Conservation (phyloP, 2,329 filamentous ascomycete species). For the Colletotrichum sp. region DNA sequence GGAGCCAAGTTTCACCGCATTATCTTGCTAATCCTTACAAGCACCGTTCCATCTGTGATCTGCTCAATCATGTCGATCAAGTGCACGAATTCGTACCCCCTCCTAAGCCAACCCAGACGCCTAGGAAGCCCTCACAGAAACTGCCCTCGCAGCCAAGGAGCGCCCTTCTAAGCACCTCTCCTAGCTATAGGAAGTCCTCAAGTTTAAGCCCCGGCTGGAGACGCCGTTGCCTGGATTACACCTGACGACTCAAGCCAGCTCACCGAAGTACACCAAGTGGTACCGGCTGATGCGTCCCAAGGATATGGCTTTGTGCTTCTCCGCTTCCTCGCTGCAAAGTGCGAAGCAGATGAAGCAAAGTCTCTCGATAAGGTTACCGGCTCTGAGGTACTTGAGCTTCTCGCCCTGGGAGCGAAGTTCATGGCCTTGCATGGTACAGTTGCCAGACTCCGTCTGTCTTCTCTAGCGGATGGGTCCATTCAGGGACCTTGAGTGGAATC, state of each 20-base stretch:
- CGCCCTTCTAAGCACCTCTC: not conserved
- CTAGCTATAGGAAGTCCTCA: not conserved
- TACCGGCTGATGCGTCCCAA: not conserved
- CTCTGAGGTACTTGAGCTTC: not conserved
- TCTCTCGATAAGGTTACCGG: not conserved
- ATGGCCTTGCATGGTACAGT: not conserved
- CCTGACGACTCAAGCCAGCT: not conserved
- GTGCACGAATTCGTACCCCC: not conserved
- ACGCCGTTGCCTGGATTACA: not conserved
- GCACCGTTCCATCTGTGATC: not conserved
- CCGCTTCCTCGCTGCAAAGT: fast-evolving
- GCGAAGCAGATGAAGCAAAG: not conserved
- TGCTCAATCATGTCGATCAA: not conserved
- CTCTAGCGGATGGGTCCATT: fast-evolving
- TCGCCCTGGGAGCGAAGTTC: not conserved
- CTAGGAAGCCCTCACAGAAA: not conserved
- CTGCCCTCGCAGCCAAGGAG: not conserved
- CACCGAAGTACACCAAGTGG: not conserved
- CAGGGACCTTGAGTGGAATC: fast-evolving
- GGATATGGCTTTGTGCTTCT: not conserved
- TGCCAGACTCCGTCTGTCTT: not conserved
- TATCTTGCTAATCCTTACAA: not conserved
- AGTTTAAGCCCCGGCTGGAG: not conserved
- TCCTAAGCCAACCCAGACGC: not conserved
- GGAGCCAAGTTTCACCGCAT: not conserved